Evolutionary conservation across 306 rosid genomes (phyloP).

Genomic region (Senna tora): DNA sequence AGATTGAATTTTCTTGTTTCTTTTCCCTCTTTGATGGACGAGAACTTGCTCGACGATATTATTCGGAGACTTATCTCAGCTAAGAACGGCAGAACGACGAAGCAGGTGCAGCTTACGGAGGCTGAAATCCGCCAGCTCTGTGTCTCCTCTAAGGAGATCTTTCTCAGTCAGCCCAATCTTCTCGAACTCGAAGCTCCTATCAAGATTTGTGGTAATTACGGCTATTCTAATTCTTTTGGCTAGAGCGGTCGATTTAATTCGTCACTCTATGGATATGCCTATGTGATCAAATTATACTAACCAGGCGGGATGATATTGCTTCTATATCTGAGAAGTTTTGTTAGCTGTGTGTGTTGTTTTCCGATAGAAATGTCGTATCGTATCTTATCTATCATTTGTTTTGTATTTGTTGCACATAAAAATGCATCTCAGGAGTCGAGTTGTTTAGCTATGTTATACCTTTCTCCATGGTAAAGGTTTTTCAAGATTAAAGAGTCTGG

Average conservation of each 20-base stretch:
- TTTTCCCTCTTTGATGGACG: constrained; percentile 13
- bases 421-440: neutral
- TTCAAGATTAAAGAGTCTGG: neutral
- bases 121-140: constrained; percentile 24
- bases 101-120: constrained; percentile 24
- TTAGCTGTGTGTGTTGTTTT: neutral
- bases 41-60: constrained; percentile 21
- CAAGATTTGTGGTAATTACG: constrained; percentile 17
- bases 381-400: neutral
- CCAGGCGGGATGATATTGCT: neutral
- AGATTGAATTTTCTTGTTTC: neutral
- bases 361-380: too few species aligned
- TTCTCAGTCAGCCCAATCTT: constrained; percentile 25
- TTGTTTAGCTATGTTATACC: neutral
- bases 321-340: neutral
- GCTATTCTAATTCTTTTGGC: neutral
- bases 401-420: neutral
- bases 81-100: constrained; percentile 28
- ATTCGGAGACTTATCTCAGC: constrained; percentile 20
- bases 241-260: neutral
- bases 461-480: neutral
- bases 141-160: constrained; percentile 6
- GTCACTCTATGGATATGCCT: neutral
- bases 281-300: neutral
- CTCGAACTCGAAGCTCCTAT: constrained; percentile 30